Evolutionary conservation across 441 rosid species (phyloP).

Genomic region (Aquilaria agallochum): DNA sequence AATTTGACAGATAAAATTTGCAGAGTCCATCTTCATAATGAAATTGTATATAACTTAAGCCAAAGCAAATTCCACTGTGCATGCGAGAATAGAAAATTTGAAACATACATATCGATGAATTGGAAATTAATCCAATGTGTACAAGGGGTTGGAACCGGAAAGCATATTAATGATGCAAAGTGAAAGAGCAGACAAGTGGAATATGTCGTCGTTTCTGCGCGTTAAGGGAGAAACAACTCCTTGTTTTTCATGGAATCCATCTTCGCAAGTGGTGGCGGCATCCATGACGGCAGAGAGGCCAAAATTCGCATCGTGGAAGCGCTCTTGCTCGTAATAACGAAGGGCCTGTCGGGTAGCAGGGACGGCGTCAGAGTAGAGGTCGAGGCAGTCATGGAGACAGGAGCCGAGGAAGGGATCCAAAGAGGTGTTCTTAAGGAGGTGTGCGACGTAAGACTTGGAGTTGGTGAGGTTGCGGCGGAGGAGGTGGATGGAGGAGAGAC

Average conservation of each 20-base stretch:
- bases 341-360: conserved; percentile 28
- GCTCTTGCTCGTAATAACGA: conserved; percentile 29
- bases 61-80: too few species aligned
- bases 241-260: conserved; percentile 46
- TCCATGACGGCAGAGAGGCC: conserved; percentile 42
- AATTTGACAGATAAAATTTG: too few species aligned
- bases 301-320: conserved; percentile 40
- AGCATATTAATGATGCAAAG: conserved; percentile 53
- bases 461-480: conserved; percentile 31
- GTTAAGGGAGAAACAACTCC: conserved; percentile 36
- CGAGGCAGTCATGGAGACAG: conserved; percentile 43
- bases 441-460: conserved; percentile 26
- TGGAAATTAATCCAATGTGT: too few species aligned
- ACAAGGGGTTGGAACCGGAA: too few species aligned
- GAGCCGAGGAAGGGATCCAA: conserved; percentile 24
- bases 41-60: too few species aligned
- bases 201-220: conserved; percentile 29
- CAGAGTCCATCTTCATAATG: too few species aligned
- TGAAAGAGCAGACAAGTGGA: conserved; percentile 42
- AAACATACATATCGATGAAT: too few species aligned
- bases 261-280: conserved; percentile 56
- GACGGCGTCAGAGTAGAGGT: conserved; percentile 48
- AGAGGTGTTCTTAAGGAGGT: conserved; percentile 29
- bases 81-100: too few species aligned
- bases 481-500: conserved; percentile 42